A percentile compares a stretch with the other conserved stretches of the same genome.
Conservation (phyloP, 352 stramenopile species). For the Globisporangium mamillatum region DNA sequence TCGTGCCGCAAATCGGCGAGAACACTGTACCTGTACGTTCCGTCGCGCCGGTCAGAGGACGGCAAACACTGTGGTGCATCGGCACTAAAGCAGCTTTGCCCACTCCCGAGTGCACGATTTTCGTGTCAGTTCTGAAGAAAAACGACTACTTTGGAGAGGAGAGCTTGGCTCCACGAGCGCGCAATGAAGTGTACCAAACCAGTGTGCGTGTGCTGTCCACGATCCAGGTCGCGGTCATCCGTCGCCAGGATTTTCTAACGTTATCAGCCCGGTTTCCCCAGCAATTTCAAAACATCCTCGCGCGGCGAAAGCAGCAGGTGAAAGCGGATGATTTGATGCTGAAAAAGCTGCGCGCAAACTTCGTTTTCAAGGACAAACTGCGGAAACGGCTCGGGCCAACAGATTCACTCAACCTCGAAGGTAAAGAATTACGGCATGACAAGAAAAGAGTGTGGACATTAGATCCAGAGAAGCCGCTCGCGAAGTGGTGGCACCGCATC, state of each 20-base stretch:
- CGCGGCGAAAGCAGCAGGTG: constrained; percentile 17
- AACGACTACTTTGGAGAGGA: constrained; percentile 66
- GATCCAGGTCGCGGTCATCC: constrained; percentile 41
- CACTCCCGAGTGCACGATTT: constrained; percentile 19
- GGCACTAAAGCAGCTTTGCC: neutral
- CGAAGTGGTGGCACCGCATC: constrained; percentile 54
- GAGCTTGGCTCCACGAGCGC: constrained; percentile 28
- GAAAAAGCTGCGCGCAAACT: constrained; percentile 37
- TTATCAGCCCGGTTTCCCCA: constrained; percentile 41
- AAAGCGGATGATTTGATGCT: constrained; percentile 20
- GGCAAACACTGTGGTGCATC: constrained; percentile 11
- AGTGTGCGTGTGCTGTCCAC: constrained; percentile 58
- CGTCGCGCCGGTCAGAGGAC: neutral
- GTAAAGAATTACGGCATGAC: constrained; percentile 22
- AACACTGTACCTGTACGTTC: neutral
- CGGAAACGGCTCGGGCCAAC: constrained; percentile 39
- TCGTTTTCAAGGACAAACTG: constrained; percentile 55
- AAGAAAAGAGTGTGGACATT: constrained; percentile 22
- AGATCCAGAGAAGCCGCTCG: constrained; percentile 43
- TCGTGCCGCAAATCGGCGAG: neutral
- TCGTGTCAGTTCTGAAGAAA: constrained; percentile 53
- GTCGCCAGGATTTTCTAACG: constrained; percentile 38
- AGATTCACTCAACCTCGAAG: constrained; percentile 38
- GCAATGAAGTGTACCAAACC: constrained; percentile 45
- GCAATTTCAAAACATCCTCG: constrained; percentile 27